Evolutionary conservation across 2,329 filamentous ascomycete genomes (phyloP).

Genomic region (Pseudonectria foliicola): DNA sequence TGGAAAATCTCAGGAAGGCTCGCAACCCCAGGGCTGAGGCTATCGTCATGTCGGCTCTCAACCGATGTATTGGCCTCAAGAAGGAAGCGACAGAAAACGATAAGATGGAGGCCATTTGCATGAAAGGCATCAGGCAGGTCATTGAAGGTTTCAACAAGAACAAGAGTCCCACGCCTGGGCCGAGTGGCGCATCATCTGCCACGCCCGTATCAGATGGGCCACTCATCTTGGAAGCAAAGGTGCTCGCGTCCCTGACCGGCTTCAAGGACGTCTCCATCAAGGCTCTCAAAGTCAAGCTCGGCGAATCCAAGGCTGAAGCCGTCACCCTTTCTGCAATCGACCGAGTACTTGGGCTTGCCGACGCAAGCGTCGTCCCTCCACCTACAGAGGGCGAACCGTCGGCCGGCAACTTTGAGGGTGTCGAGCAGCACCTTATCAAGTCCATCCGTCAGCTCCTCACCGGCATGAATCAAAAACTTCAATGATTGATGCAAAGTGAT

Average conservation of each 20-base stretch:
- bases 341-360: slow-evolving; percentile 41
- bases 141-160: slow-evolving; percentile 36
- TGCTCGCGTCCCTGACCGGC: slow-evolving; percentile 34
- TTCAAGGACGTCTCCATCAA: slow-evolving; percentile 41
- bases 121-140: slow-evolving; percentile 35
- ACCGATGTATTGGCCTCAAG: slow-evolving; percentile 43
- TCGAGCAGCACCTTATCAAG: slow-evolving; percentile 35
- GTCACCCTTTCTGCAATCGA: slow-evolving; percentile 44
- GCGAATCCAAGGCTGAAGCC: slow-evolving; percentile 36
- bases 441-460: slow-evolving; percentile 32
- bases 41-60: slow-evolving; percentile 46
- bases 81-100: slow-evolving; percentile 37
- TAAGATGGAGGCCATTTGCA: slow-evolving; percentile 40
- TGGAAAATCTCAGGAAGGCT: slow-evolving; percentile 38
- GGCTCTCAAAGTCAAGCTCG: slow-evolving; percentile 33
- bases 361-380: slow-evolving; percentile 34
- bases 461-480: slow-evolving; percentile 34
- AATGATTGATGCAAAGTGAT: neutral
- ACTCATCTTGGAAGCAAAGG: slow-evolving; percentile 31
- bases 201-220: slow-evolving; percentile 18
- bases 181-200: slow-evolving; percentile 20
- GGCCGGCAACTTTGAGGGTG: slow-evolving; percentile 29
- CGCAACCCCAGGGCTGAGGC: slow-evolving; percentile 36
- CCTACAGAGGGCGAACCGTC: slow-evolving; percentile 25
- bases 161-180: slow-evolving; percentile 28